Evolutionary conservation across 2,329 filamentous ascomycete genomes (phyloP), one percentile per base, ranked within the genome.

Genomic region (Cryphonectria naterciae): DNA sequence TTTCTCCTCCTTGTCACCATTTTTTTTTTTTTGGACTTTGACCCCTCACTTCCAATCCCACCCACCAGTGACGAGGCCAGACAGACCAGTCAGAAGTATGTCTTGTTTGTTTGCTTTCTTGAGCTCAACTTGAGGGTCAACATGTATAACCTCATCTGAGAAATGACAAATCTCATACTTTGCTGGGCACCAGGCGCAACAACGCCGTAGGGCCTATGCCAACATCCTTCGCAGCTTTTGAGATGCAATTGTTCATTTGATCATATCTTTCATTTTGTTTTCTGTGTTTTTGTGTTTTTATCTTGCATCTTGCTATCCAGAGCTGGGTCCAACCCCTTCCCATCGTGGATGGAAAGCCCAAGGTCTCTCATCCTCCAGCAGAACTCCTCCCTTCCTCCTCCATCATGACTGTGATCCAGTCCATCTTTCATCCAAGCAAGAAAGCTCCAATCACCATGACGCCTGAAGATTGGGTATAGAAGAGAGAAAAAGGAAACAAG

Each of bases 401-500:
- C 46, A 32, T 15, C 46, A n/a, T 4, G 7, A n/a, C 54, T 25
- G 25, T 32, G 32, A 32, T 19, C 32, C n/a, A 25, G 35, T 32
- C 60, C 13, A 22, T 58, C 37, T 41, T 43, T 56, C 46, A 49
- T n/a, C 7, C 46, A 49, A n/a, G 25, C 46, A 63, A 54, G 39
- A 70, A 64, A 41, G 32, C 25, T 39, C 41, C 70, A 70, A 64
- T 64, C 58, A 46, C 39, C 62, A 54, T 46, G 60, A 49, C 63
- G 39, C 67, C 68, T 68, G 68, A 70, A 70, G 56, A 41, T 65
- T 43, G 32, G 32, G 68, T 72, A 70, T 70, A 72, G 70, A 70
- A 65, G 35, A 46, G 46, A 68, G 28, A 62, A 63, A 63, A 70
- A 62, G 43, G 56, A 63, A 52, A 66, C 49, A 41, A 49, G 15